phyloP scores from a whole-genome alignment of 345 rosid genomes.

The Turritis glabra region DNA sequence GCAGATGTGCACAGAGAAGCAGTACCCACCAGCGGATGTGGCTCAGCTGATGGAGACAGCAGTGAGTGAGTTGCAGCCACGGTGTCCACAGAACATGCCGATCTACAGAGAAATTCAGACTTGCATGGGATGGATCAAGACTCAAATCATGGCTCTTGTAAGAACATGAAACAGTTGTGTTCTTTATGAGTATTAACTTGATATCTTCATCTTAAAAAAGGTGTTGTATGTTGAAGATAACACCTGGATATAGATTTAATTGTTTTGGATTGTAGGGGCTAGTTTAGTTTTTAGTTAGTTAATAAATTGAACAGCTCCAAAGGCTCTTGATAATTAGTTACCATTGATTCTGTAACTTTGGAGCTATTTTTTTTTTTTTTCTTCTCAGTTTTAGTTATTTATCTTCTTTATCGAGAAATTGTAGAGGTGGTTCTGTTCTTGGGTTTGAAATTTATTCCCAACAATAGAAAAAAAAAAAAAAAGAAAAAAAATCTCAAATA shows the following conservation, averaged over 20 bases:
- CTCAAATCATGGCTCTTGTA: conserved; percentile 79
- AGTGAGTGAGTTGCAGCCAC: conserved; percentile 71
- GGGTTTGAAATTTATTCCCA: no score
- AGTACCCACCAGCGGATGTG: conserved; percentile 79
- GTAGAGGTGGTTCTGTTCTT: neutral
- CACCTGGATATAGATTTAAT: neutral
- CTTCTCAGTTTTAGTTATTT: no score
- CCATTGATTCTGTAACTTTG: conserved; percentile 21
- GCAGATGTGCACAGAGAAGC: conserved; percentile 85
- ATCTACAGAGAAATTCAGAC: conserved; percentile 80
- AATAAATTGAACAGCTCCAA: conserved; percentile 19
- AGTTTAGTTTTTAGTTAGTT: conserved; percentile 31
- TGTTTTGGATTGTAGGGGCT: conserved; percentile 7
- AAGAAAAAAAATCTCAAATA: no score
- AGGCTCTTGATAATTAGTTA: conserved; percentile 4
- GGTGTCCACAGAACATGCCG: conserved; percentile 73
- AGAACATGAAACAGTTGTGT: conserved; percentile 41
- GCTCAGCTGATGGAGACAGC: conserved; percentile 89
- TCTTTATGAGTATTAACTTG: neutral
- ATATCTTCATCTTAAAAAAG: neutral
- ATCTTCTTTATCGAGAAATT: no score
- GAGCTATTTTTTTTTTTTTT: no score
- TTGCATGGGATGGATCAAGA: conserved; percentile 92
- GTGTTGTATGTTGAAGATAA: neutral
- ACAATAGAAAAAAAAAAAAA: no score